Evolutionary conservation across 768 basidiomycete genomes (phyloP).

Genomic region (Phylloporus sp.): DNA sequence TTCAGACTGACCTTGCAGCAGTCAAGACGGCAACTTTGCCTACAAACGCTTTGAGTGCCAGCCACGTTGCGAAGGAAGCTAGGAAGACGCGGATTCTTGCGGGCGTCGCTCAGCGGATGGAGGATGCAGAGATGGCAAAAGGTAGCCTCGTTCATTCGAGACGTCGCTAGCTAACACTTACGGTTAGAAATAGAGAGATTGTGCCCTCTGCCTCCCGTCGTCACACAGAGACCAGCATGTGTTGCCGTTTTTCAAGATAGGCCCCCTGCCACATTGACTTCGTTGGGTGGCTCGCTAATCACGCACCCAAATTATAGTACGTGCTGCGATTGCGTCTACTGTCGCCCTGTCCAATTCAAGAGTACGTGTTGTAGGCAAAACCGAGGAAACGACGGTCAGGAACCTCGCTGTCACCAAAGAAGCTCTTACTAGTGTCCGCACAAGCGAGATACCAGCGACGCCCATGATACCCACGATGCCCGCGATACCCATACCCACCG

Average conservation of each 20-base stretch:
- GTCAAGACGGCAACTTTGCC: slow-evolving; percentile 6
- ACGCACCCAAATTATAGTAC: slow-evolving; percentile 1
- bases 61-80: slow-evolving; percentile 6
- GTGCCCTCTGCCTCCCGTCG: not conserved
- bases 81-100: not conserved
- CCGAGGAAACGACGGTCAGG: slow-evolving; percentile 1
- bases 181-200: not conserved
- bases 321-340: not conserved
- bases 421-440: not conserved
- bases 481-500: not conserved
- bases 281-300: not conserved
- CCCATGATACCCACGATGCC: slow-evolving; percentile 7
- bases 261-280: not conserved
- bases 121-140: not conserved
- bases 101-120: not conserved
- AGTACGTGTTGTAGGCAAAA: not conserved
- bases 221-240: not conserved
- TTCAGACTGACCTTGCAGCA: slow-evolving; percentile 7
- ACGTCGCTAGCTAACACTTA: slow-evolving; percentile 1
- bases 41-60: not conserved
- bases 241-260: not conserved
- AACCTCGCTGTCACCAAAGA: not conserved
- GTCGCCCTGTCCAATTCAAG: not conserved
- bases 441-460: slow-evolving; percentile 3
- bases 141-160: slow-evolving; percentile 1